Evolutionary conservation across 495 filamentous ascomycete species (phyloP), one percentile per base, ranked within the genome.

Genomic region (Letharia columbiana): DNA sequence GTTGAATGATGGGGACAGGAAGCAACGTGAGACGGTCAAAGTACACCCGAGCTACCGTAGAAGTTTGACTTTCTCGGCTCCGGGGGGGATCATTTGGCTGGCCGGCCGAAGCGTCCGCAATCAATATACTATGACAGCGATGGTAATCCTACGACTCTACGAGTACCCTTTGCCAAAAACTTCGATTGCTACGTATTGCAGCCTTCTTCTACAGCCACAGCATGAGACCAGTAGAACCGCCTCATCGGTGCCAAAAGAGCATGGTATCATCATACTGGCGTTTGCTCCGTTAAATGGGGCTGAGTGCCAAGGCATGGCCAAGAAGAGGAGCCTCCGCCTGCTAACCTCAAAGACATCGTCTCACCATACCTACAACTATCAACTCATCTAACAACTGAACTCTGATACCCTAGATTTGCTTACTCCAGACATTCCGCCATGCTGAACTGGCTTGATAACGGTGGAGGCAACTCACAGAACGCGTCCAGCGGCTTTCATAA

Each of bases 401-500:
- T 6, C 12, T 18, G n/a, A 10, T 39, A 39, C 15, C 18, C 23
- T 28, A 5, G 20, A 17, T 13, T 50, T 23, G 8, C 42, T n/a
- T 62, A 9, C 7, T 28, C 20, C 18, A 52, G 11, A 6, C 31
- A 6, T 56, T 17, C 31, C 23, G 20, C 41, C 23, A 61, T 61
- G 60, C 45, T 65, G 6, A 23, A 65, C 28, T 65, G 63, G 63
- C 52, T 65, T 8, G 52, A 56, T 4, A 20, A 35, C 13, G 52
- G 52, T 28, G 52, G 52, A 18, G 52, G 52, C 52, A 66, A 35
- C 37, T 63, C 63, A 28, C 8, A 47, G 23, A 63, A 52, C 9
- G 45, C 63, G 13, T 31, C 50, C 0, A n/a, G 45, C 28, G 68
- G 70, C 40, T 70, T 67, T 41, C 13, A 35, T 3, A 41, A 47